A percentile compares a stretch with the other conserved stretches of the same genome.
Conservation (phyloP, 345 rosid genomes). For the Dipteronia dyeriana region DNA sequence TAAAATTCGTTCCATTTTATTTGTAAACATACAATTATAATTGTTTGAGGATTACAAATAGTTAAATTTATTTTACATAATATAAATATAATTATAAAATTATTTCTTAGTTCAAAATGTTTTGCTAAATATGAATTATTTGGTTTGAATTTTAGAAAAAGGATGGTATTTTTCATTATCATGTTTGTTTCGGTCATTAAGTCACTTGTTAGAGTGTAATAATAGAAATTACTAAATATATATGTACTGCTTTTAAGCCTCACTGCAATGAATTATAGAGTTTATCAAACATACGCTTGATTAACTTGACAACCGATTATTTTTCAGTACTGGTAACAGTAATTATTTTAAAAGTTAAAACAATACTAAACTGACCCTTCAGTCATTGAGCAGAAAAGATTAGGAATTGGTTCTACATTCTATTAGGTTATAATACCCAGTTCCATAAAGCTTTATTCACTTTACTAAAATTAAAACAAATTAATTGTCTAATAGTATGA, state of each 20-base stretch:
- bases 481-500: background rate
- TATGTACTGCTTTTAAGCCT: background rate
- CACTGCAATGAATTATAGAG: background rate
- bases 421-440: background rate
- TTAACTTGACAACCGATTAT: background rate
- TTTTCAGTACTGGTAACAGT: background rate
- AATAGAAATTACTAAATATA: background rate
- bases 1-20: background rate
- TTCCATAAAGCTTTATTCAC: background rate
- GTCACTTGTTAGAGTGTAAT: background rate
- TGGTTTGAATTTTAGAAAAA: background rate
- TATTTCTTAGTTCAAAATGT: background rate
- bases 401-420: slow-evolving; percentile 3
- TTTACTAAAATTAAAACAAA: background rate
- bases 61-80: background rate
- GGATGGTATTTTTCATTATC: too few species aligned
- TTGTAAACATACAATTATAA: background rate
- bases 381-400: background rate
- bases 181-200: background rate
- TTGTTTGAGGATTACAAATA: background rate
- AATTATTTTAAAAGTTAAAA: background rate
- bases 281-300: background rate
- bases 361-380: background rate
- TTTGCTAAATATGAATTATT: background rate
- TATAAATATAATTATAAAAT: background rate